Evolutionary conservation across 768 basidiomycete genomes (phyloP).

Genomic region (Guyanaporus albipodus): DNA sequence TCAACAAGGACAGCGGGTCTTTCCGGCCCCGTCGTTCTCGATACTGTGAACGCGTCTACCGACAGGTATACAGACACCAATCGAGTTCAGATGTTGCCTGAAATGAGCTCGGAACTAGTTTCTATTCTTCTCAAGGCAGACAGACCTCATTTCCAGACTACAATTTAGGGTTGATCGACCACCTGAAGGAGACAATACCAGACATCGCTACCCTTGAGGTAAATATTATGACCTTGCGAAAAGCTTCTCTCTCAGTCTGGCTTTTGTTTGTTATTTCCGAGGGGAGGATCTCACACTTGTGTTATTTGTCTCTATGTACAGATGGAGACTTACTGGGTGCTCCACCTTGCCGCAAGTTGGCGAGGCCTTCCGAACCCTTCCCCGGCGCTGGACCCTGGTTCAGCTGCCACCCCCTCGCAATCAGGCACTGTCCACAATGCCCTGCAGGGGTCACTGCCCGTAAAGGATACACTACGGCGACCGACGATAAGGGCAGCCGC

Average conservation of each 20-base stretch:
- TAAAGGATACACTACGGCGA: slow-evolving; percentile 4
- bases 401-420: too few relatives aligned
- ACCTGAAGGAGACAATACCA: slow-evolving; percentile 45
- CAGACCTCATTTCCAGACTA: slow-evolving; percentile 77
- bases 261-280: neutral
- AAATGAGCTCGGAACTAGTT: slow-evolving; percentile 42
- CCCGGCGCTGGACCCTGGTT: slow-evolving; percentile 29
- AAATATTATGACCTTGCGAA: slow-evolving; percentile 1
- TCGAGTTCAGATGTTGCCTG: neutral
- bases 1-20: slow-evolving; percentile 41
- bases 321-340: slow-evolving; percentile 87
- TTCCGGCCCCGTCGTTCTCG: slow-evolving; percentile 35
- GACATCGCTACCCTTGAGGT: slow-evolving; percentile 72
- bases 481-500: slow-evolving; percentile 67
- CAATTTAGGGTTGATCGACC: slow-evolving; percentile 60
- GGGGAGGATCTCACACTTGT: neutral
- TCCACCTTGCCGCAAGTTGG: slow-evolving; percentile 77
- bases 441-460: neutral
- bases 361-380: slow-evolving; percentile 29
- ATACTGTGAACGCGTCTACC: slow-evolving; percentile 69
- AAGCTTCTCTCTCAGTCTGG: neutral
- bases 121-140: slow-evolving; percentile 84
- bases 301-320: slow-evolving; percentile 24
- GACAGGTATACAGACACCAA: slow-evolving; percentile 53
- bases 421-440: slow-evolving; percentile 7